Percentiles rank a stretch among this genome's conserved stretches.
Evolutionary conservation across 2,329 filamentous ascomycete species (phyloP).

Genomic region (Alternaria solani): DNA sequence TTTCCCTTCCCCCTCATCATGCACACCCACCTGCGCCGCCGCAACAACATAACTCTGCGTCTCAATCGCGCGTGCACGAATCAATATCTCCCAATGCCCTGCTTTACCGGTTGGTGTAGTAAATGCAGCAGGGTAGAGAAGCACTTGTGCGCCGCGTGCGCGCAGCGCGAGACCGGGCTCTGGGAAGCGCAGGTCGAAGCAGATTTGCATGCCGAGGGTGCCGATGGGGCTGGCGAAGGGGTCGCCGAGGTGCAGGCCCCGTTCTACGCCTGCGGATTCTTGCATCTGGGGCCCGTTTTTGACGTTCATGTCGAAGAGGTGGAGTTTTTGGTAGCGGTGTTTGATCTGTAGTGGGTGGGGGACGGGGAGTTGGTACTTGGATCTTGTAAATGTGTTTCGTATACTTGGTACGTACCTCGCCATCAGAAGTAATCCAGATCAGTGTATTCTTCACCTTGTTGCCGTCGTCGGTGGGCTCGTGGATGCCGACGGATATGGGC

Average conservation of each 20-base stretch:
- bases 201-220: constrained; percentile 80
- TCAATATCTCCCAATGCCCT: constrained; percentile 79
- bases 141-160: constrained; percentile 72
- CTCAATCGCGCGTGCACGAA: constrained; percentile 85
- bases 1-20: constrained; percentile 70
- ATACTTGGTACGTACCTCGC: constrained; percentile 41
- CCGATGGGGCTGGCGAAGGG: constrained; percentile 80
- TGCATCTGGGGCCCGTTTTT: constrained; percentile 65
- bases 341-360: too few relatives aligned
- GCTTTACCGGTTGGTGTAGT: constrained; percentile 83
- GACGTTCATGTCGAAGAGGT: constrained; percentile 81
- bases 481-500: constrained; percentile 85
- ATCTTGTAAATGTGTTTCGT: too few relatives aligned
- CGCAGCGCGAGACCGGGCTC: constrained; percentile 75
- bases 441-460: constrained; percentile 69
- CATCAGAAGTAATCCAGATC: constrained; percentile 70
- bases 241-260: constrained; percentile 61
- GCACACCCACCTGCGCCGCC: constrained; percentile 77
- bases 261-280: constrained; percentile 73
- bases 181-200: constrained; percentile 89
- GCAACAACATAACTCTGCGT: constrained; percentile 88
- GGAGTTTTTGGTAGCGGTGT: constrained; percentile 83
- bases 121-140: constrained; percentile 91
- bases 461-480: constrained; percentile 59
- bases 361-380: too few relatives aligned